These are phyloP conservation scores for Penicillium crystallinum DNA, from an alignment of 495 filamentous ascomycete species.

Conservation along the genomic window DNA sequence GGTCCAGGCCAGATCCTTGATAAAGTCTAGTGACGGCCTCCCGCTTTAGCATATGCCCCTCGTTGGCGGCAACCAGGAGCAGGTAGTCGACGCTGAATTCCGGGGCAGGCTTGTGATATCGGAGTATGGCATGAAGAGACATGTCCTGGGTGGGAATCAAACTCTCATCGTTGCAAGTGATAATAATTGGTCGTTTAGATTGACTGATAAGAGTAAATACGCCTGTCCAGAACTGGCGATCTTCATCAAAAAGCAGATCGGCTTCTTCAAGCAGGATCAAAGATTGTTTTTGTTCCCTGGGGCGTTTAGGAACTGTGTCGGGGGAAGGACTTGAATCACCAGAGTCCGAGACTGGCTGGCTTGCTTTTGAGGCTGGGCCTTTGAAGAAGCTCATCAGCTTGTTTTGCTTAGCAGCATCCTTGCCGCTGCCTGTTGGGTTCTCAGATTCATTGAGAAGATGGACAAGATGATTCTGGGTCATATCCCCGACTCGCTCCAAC, in stretches of 20 bases:
- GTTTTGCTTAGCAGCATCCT: slow-evolving; percentile 62
- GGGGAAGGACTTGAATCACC: slow-evolving; percentile 3
- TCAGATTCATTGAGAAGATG: slow-evolving; percentile 40
- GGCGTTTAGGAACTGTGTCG: slow-evolving; percentile 32
- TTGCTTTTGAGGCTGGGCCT: slow-evolving; percentile 27
- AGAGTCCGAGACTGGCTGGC: slow-evolving; percentile 15
- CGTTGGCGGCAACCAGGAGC: slow-evolving; percentile 76
- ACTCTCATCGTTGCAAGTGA: slow-evolving; percentile 90
- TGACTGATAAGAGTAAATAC: slow-evolving; percentile 69
- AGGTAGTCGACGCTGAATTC: slow-evolving; percentile 75
- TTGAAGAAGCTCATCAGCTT: slow-evolving; percentile 82
- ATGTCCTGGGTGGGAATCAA: slow-evolving; percentile 66
- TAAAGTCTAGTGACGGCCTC: slow-evolving; percentile 66
- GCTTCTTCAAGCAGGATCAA: slow-evolving; percentile 93
- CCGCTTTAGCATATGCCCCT: slow-evolving; percentile 77
- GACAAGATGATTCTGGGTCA: slow-evolving; percentile 93
- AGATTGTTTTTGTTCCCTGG: slow-evolving; percentile 78
- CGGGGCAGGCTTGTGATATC: slow-evolving; percentile 63
- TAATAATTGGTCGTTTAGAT: slow-evolving; percentile 85
- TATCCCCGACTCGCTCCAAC: slow-evolving; percentile 86
- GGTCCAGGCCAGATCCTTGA: slow-evolving; percentile 57
- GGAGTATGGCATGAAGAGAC: slow-evolving; percentile 76
- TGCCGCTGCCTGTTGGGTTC: slow-evolving; percentile 18
- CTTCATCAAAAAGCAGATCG: slow-evolving; percentile 89
- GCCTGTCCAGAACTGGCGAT: slow-evolving; percentile 89